Conservation (phyloP, 2,329 filamentous ascomycete species). For the Tolypocladium inflatum region DNA sequence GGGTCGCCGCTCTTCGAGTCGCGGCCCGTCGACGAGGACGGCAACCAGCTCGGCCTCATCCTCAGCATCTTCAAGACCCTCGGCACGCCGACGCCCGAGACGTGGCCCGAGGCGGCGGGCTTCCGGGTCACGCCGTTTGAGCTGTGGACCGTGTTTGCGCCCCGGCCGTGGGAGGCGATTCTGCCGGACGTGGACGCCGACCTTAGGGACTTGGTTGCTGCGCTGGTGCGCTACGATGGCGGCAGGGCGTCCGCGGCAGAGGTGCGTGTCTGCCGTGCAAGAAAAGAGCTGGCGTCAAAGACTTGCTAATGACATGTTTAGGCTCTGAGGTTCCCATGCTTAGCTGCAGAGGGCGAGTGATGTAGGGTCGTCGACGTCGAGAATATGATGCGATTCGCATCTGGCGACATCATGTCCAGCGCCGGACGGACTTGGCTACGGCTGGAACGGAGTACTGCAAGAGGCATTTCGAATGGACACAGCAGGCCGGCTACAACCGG, state of each 20-base stretch:
- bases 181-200: slow-evolving; percentile 49
- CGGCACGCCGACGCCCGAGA: slow-evolving; percentile 71
- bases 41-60: slow-evolving; percentile 85
- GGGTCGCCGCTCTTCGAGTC: slow-evolving; percentile 70
- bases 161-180: slow-evolving; percentile 58
- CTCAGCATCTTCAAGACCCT: slow-evolving; percentile 86
- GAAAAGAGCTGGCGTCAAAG: neutral
- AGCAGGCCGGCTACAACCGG: neutral
- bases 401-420: too few species aligned
- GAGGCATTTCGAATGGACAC: neutral
- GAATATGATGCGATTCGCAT: too few species aligned
- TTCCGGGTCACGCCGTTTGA: slow-evolving; percentile 77
- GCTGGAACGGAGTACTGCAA: neutral
- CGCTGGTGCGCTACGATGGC: slow-evolving; percentile 65
- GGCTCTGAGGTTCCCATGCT: slow-evolving; percentile 13
- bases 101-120: slow-evolving; percentile 69
- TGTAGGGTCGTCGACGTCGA: neutral
- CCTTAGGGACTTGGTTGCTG: slow-evolving; percentile 56
- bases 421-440: neutral
- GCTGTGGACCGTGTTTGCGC: slow-evolving; percentile 70
- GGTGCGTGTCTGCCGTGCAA: slow-evolving; percentile 12
- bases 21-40: slow-evolving; percentile 61
- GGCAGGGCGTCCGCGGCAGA: slow-evolving; percentile 54
- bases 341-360: neutral
- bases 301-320: slow-evolving; percentile 3